Conservation (phyloP, 73 alveolate species). For the Loxodes magnus region DNA sequence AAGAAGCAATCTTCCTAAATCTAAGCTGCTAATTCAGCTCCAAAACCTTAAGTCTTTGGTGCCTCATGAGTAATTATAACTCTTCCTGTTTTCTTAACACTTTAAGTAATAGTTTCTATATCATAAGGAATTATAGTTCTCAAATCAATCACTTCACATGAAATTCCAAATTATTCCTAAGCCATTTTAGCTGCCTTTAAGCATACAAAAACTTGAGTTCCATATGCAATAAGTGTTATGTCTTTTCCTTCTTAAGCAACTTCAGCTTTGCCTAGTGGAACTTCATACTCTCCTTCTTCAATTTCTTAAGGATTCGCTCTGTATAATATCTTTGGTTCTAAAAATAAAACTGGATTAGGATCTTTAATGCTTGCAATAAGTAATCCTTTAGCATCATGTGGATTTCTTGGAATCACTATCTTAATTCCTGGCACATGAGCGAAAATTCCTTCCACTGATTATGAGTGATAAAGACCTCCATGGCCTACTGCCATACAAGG, state of each 20-base stretch:
- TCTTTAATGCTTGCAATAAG: conserved; percentile 67
- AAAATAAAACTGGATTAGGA: conserved; percentile 84
- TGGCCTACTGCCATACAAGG: conserved; percentile 95
- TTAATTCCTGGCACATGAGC: conserved; percentile 90
- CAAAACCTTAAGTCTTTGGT: conserved; percentile 88
- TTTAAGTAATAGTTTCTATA: conserved; percentile 57
- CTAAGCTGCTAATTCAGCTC: conserved; percentile 78
- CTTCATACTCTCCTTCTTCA: conserved; percentile 79
- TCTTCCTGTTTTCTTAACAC: conserved; percentile 79
- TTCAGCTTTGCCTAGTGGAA: conserved; percentile 82
- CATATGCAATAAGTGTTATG: conserved; percentile 18
- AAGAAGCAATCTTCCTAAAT: conserved; percentile 76
- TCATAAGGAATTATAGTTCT: conserved; percentile 88
- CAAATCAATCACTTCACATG: conserved; percentile 81
- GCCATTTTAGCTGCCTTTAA: conserved; percentile 60
- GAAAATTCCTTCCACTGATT: conserved; percentile 84
- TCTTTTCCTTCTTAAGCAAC: conserved; percentile 75
- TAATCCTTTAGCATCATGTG: conserved; percentile 84
- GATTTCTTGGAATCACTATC: conserved; percentile 87
- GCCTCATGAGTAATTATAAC: conserved; percentile 85
- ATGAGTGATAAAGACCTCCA: conserved; percentile 86
- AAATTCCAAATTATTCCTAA: conserved; percentile 53
- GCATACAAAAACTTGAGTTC: not conserved
- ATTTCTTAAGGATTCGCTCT: conserved; percentile 73
- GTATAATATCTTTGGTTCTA: conserved; percentile 86